Evolutionary conservation across 768 basidiomycete genomes (phyloP), one percentile per base, ranked within the genome.

Genomic region (Daedaleopsis sinensis): DNA sequence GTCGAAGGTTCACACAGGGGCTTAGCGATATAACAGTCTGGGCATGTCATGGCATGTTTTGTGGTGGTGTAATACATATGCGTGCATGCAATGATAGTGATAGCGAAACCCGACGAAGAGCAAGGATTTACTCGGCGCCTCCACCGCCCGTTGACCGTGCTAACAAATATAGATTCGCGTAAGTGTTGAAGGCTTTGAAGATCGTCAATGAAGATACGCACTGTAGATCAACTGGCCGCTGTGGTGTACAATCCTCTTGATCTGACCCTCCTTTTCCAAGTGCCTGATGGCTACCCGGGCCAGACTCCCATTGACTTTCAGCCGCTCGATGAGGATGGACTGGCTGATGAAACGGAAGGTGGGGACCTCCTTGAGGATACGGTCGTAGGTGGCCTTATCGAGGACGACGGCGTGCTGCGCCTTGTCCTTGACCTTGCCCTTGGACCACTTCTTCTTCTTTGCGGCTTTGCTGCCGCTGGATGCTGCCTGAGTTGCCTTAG

Each of bases 371-470:
- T 98, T 98, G 73, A 96, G 76, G 83, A 97, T 94, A 72, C 93
- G 91, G 81, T 95, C 93, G 79, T 78, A 96, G 69, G 90, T 91
- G 57, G 88, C 68, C 84, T 98, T 96, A 84, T 98, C 96, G 72
- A 96, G 88, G 68, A 88, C 82, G 78, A 98, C 95, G 70, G 93
- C 85, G 86, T 98, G 96, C 74, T 93, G 89, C 72, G 96, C 94
- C 89, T 98, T 99, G 83, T 99, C 97, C 90, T 99, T 99, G 78
- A 99, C 97, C 82, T 98, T 98, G 76, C 97, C 97, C 86, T 98
- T 98, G 70, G 94, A 97, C 96, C 96, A 98, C 87, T 98, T 98
- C 93, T 98, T 98, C 87, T 98, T 98, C 87, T 98, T 98, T 65
- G 92, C 93, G 73, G 90, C 80, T 77, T 94, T 94, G 74, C 91